phyloP scores from a whole-genome alignment of 2,329 filamentous ascomycete species.

The Pseudopyricularia javanii region DNA sequence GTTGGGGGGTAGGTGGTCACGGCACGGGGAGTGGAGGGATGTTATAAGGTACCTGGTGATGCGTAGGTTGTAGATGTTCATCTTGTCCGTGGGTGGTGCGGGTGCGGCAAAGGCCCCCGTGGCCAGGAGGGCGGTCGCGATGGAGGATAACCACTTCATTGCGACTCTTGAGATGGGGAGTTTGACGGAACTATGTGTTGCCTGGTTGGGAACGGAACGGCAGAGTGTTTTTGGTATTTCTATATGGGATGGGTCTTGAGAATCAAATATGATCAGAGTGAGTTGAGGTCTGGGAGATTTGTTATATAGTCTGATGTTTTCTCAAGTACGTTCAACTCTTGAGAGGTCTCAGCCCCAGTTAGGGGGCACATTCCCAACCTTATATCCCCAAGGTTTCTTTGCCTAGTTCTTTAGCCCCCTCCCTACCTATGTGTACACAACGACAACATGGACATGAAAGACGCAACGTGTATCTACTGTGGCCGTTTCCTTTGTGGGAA shows the following conservation, averaged over 20 bases:
- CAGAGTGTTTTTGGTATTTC: not conserved
- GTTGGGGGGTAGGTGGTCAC: not conserved
- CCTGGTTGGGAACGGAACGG: not conserved
- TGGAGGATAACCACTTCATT: conserved; percentile 3
- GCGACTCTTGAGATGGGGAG: too few relatives aligned
- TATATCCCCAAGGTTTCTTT: not conserved
- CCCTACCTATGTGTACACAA: too few relatives aligned
- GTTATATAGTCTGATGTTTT: too few relatives aligned
- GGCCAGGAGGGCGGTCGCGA: not conserved
- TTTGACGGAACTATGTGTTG: too few relatives aligned
- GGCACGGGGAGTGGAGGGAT: not conserved
- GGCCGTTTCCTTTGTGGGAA: not conserved
- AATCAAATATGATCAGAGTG: too few relatives aligned
- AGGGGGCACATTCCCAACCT: not conserved
- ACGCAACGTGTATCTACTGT: not conserved
- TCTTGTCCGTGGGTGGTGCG: not conserved
- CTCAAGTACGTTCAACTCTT: too few relatives aligned
- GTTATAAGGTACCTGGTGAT: not conserved
- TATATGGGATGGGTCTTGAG: too few relatives aligned
- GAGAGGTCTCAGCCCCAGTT: too few relatives aligned
- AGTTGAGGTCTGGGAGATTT: too few relatives aligned
- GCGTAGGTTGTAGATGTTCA: conserved; percentile 3
- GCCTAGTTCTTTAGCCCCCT: not conserved
- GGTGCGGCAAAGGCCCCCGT: conserved; percentile 1
- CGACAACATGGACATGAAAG: not conserved